Base-by-base conservation (phyloP, 305 asterid species). In the Plantago rigida region DNA sequence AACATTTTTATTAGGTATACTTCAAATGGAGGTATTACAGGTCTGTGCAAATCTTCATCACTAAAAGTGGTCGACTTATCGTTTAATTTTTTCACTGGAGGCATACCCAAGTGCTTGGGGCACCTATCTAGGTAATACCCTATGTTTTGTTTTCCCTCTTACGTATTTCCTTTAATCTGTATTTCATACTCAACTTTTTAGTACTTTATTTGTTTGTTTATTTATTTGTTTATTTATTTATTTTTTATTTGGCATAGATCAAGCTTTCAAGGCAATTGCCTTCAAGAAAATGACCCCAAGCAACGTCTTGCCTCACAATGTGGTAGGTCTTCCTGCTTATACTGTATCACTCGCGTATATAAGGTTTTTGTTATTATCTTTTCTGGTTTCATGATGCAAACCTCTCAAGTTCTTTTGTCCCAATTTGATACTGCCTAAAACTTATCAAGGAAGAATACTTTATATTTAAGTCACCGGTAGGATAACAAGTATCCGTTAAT, bases 241-340 rank as follows among this genome's bases (percentile, higher is more conserved):
- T 62, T 51, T 10, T 58, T 53, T n/a, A n/a, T 51, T 26, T 53
- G 3, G n/a, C 19, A 47, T 64, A 89, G 94, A 70, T 71, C 82
- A 26, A 83, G 87, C 75, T 93, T 93, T 67, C 86, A 75, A 67
- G 99, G 89, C 17, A 93, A 93, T 63, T 93, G 99, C 79, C 86
- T 93, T 69, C 80, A 87, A 61, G 85, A 71, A 51, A 82, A 81
- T 70, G 82, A 82, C 66, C 73, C 82, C 52, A 85, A 78, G 74
- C 99, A 84, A 72, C 96, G 99, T n/a, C 63, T 88, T 41, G 62
- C 82, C 55, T 51, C 77, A 51, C 84, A 85, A 71, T 93, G 97
- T 71, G 92, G 99, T 93, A 77, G 5, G 78, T 56, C 45, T 10
- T 59, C 15, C 44, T 61, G 65, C 58, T 36, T 69, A 34, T 71